Base-by-base conservation (phyloP, 768 basidiomycete species). In the Crepidotus variabilis region DNA sequence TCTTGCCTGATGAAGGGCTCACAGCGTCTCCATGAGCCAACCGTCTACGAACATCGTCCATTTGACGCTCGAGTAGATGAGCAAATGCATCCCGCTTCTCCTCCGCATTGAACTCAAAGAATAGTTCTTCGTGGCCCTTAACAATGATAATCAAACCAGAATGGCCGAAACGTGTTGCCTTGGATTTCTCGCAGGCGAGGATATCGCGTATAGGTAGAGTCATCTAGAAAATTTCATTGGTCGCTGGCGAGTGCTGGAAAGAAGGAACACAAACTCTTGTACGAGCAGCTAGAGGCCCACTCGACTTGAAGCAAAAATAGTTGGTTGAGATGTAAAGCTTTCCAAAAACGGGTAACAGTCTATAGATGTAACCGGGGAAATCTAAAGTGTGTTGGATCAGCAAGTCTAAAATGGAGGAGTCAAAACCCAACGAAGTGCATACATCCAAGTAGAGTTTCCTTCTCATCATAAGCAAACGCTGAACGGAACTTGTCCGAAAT, bases 51-150 rank as follows among this genome's bases (percentile, higher is more conserved):
- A 85, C 75, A 47, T 84, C 82, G 51, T 98, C 94, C 67, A 95
- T 82, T 67, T 94, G 92, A 22, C 79, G 78, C 61, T 94, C 85
- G 47, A 99, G 74, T 18, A 95, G 75, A 11, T 69, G 69, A 18
- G 90, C 81, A 65, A 95, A 94, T 1, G 86, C 85, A 60, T 87
- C 79, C 21, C 96, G 84, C 60, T 91, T 86, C 54, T 91, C 87
- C 55, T 88, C 83, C 18, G 87, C 85, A 43, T 80, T 78, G 67
- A 99, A 96, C 71, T 99, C 97, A 63, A 98, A 90, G 77, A 99
- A 99, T 9, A 98, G 78, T 68, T 99, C 96, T 72, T 99, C 96
- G 67, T 98, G 94, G 0, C 96, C 96, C 64, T 90, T 92, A 63
- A 99, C 85, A 53, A 98, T 87, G 55, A 98, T 78, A 34, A 91